Evolutionary conservation across 176 grass and related monocot species (phyloP), one percentile per base, ranked within the genome.

Genomic region (Puya raimondii): DNA sequence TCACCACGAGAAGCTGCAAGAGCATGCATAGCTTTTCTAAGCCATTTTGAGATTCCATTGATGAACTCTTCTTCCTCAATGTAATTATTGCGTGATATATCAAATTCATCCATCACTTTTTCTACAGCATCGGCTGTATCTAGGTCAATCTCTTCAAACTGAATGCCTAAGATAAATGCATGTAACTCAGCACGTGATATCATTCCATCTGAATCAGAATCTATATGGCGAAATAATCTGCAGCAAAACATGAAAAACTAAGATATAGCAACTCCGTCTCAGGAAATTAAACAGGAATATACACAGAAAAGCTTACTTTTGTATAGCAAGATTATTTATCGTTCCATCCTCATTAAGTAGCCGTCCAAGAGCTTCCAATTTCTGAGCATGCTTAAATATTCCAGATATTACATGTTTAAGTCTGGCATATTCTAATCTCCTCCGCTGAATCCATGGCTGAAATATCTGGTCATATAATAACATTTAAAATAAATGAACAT

Each of bases 371-470:
- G 69, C 49, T 79, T 81, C 48, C 69, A 7, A 7, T 6, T 53
- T 89, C 63, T 97, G 89, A 74, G 83, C 84, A 61, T 90, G 84
- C 50, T 56, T 88, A 20, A 97, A 79, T 85, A 92, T 74, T 70
- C 94, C 94, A 51, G 86, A 92, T 74, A 97, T 90, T 25, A 97
- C 77, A 50, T 87, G 86, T 72, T 92, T 97, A 49, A 80, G 80
- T 63, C 80, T 84, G 82, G 82, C 73, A 75, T 92, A 97, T 63
- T 84, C 86, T 76, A 97, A 67, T 72, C 87, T 87, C 70, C 89
- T 80, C 71, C 75, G 79, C 82, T 97, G 93, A 59, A 97, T 83
- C 93, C 84, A 90, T 65, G 93, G 93, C 72, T 97, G 93, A 78
- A 85, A 90, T 61, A 97, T 26, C 89, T 97, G 79, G 50, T 59